These are phyloP conservation scores for Phytophthora megakarya DNA, from an alignment of 352 stramenopile species.

Conservation along the genomic window DNA sequence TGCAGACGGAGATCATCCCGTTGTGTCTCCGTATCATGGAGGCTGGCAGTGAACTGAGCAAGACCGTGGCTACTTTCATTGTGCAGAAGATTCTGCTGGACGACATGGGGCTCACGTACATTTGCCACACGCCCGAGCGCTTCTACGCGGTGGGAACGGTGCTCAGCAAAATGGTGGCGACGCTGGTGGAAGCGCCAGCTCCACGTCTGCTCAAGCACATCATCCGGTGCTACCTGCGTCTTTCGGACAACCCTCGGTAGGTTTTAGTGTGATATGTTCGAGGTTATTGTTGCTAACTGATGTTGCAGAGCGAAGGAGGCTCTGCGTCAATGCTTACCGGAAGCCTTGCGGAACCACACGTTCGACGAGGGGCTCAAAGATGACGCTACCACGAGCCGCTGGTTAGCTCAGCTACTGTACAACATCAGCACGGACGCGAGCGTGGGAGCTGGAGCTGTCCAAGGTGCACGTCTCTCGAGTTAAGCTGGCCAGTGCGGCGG, in stretches of 20 bases:
- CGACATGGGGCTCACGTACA: constrained; percentile 98
- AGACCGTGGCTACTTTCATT: constrained; percentile 99
- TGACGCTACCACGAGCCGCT: constrained; percentile 96
- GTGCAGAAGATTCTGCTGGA: constrained; percentile 99
- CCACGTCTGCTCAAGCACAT: constrained; percentile 99
- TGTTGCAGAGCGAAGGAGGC: constrained; percentile 94
- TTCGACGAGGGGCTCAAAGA: constrained; percentile 95
- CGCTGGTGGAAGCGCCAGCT: constrained; percentile 92
- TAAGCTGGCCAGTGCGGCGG: constrained; percentile 29
- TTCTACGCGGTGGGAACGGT: constrained; percentile 92
- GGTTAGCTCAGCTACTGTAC: constrained; percentile 95
- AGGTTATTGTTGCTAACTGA: not conserved
- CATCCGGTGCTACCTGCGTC: constrained; percentile 97
- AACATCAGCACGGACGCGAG: constrained; percentile 73
- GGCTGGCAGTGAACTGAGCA: constrained; percentile 96
- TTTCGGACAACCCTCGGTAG: constrained; percentile 84
- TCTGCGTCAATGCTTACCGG: constrained; percentile 95
- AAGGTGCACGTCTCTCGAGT: constrained; percentile 39
- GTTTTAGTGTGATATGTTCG: constrained; percentile 8
- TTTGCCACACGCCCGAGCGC: constrained; percentile 97
- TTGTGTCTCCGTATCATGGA: constrained; percentile 99
- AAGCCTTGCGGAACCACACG: constrained; percentile 94
- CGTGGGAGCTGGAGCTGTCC: constrained; percentile 26
- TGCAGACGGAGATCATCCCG: constrained; percentile 99
- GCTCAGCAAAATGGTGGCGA: constrained; percentile 97